Evolutionary conservation across 805 yeast genomes (phyloP), one percentile per base, ranked within the genome.

Genomic region (Spathaspora passalidarum): DNA sequence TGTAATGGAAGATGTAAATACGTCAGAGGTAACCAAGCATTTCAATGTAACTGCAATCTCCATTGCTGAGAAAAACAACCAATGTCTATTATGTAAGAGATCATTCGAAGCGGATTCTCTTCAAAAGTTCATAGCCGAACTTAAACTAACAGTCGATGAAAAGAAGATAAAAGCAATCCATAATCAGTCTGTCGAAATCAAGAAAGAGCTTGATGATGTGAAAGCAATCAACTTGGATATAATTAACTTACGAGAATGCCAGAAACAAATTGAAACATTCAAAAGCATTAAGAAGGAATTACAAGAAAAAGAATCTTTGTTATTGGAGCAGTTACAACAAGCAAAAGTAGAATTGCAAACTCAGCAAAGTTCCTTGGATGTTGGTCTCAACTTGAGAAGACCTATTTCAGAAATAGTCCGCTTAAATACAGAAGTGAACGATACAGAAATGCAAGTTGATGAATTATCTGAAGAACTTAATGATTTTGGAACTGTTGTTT

Each of bases 61-160:
- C 23, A 62, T 77, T 35, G 94, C 96, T 0, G 65, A 79, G 21
- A 56, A 60, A 3, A 73, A 76, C 7, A 74, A 81, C 9, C 71
- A 78, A 40, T 92, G 97, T 62, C 66, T 83, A 37, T 66, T 91
- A 38, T 92, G 98, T 62, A 78, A 79, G 16, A 72, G 96, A 42
- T 70, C 75, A 10, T 86, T 90, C 63, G 77, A 76, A 13, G 69
- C 67, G 8, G 62, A 57, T 1, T 69, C 63, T n/a, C 53, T 66
- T 18, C 47, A 56, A 1, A 48, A 45, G 4, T 72, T 72, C 41
- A 44, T 68, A 4, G 47, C 43, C 7, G 61, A 60, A n/a, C 50
- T 71, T 14, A 52, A 62, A 41, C 52, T 54, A 3, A 67, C 62
- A 42, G 57, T 69, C 16, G 56, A 60, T 23, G 56, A 62, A 2